Base-by-base conservation (phyloP, 1,284 basidiomycete genomes). In the Entoloma clypeatum region DNA sequence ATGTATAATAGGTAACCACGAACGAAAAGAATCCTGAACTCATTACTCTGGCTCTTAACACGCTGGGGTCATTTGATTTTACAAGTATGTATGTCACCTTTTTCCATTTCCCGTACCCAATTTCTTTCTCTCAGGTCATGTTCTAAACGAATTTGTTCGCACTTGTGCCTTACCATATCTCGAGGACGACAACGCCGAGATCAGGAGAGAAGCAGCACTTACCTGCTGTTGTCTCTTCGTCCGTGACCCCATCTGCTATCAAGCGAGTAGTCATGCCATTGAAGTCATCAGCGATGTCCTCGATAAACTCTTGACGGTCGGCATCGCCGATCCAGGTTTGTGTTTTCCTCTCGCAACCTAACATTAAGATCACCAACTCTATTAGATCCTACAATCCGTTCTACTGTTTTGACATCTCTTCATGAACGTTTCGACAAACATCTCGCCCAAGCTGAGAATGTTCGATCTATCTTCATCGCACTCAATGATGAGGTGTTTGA, bases 241-340 rank as follows among this genome's bases (percentile, higher is more conserved):
- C 44, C 84, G 87, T 48, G 96, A 99, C 63, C 95, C 95, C 0
- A 97, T 99, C 45, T 94, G 92, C 62, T 92, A 90, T 55, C 94
- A 98, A 67, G 87, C 91, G 13, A 96, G 92, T 67, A 92, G 87
- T 57, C 92, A 98, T 61, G 92, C 95, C 4, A 95, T 97, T 47
- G 93, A 98, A 59, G 87, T 99, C 46, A 95, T 99, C 59, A 94
- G 92, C 60, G 96, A 99, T 53, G 94, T 99, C 13, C 74, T 99
- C 30, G 94, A 98, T 62, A 99, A 99, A 67, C 75, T 99, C 11
- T 69, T 99, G 49, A 96, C 92, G 0, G 92, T 98, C 25, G 96
- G 90, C 10, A 96, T 99, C 42, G 95, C 96, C 13, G 96, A 99
- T 71, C 92, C 95, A 47, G 89, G 91, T 91, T 55, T 44, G 67